Percentiles rank a stretch among this genome's conserved stretches.
Evolutionary conservation across 306 rosid genomes (phyloP).

Genomic region (Casuarina glauca): DNA sequence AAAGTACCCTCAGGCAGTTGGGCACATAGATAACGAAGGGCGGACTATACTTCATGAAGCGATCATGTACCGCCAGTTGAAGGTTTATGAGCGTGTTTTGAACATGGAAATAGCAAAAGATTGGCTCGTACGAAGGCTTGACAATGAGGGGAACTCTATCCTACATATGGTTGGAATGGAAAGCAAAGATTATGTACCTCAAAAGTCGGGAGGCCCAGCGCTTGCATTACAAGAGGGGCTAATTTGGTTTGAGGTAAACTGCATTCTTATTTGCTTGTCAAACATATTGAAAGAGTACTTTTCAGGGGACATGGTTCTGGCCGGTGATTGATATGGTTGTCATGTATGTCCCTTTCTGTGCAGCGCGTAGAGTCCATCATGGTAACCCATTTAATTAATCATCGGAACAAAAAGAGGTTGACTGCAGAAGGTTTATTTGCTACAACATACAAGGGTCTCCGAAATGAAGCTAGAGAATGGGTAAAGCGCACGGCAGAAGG

Average conservation of each 20-base stretch:
- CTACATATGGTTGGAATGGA: too few species aligned
- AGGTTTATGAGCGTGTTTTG: neutral
- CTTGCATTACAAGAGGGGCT: neutral
- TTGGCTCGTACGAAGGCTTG: neutral
- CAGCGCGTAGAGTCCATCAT: neutral
- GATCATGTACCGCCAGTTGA: conserved; percentile 4
- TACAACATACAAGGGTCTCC: too few species aligned
- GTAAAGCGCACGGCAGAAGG: too few species aligned
- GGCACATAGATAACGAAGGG: neutral
- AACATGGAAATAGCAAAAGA: neutral
- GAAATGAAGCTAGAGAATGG: too few species aligned
- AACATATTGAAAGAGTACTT: too few species aligned
- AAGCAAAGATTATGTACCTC: neutral
- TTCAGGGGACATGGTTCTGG: too few species aligned
- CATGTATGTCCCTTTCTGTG: neutral
- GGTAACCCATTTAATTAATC: neutral
- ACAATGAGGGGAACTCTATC: too few species aligned
- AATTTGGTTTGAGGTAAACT: neutral
- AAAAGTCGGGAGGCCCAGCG: neutral
- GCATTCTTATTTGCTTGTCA: too few species aligned
- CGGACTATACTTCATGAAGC: neutral
- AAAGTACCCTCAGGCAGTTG: conserved; percentile 4
- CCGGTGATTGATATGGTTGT: too few species aligned
- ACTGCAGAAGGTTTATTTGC: neutral
- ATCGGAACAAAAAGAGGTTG: neutral